Evolutionary conservation across 106 monocot genomes (phyloP).

Genomic region (Dendrobium officinale): DNA sequence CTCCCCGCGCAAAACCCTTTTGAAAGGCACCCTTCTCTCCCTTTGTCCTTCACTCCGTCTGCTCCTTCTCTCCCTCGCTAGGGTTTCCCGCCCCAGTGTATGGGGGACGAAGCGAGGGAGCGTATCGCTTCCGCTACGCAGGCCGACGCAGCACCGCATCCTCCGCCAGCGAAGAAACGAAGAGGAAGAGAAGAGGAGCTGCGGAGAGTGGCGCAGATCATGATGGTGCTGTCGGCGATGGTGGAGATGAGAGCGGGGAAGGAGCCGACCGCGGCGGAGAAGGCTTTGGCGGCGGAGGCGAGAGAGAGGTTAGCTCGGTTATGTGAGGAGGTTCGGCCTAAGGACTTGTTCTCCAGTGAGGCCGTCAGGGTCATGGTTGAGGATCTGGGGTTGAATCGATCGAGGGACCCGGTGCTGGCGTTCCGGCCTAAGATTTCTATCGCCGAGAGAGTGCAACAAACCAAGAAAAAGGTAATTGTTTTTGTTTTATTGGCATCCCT

Average conservation of each 20-base stretch:
- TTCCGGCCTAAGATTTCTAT: slow-evolving; percentile 42
- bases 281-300: slow-evolving; percentile 66
- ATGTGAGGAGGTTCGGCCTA: slow-evolving; percentile 50
- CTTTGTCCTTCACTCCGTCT: not conserved
- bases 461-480: slow-evolving; percentile 23
- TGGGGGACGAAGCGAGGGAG: slow-evolving; percentile 12
- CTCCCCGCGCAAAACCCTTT: slow-evolving; percentile 16
- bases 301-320: slow-evolving; percentile 39
- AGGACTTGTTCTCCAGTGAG: slow-evolving; percentile 76
- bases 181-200: slow-evolving; percentile 36
- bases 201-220: slow-evolving; percentile 79
- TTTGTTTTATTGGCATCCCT: slow-evolving; percentile 19
- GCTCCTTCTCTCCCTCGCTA: slow-evolving; percentile 15
- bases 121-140: not conserved
- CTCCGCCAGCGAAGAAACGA: slow-evolving; percentile 21
- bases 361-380: slow-evolving; percentile 75
- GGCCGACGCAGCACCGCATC: slow-evolving; percentile 7
- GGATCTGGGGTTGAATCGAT: slow-evolving; percentile 72
- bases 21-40: slow-evolving; percentile 5
- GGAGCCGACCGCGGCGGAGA: slow-evolving; percentile 60
- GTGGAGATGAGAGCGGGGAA: slow-evolving; percentile 67
- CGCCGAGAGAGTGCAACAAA: slow-evolving; percentile 33
- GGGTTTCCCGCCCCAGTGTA: not conserved
- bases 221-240: slow-evolving; percentile 85
- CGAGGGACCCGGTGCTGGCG: slow-evolving; percentile 40